Conservation (phyloP, 345 rosid genomes). For the Populus pruinosa region DNA sequence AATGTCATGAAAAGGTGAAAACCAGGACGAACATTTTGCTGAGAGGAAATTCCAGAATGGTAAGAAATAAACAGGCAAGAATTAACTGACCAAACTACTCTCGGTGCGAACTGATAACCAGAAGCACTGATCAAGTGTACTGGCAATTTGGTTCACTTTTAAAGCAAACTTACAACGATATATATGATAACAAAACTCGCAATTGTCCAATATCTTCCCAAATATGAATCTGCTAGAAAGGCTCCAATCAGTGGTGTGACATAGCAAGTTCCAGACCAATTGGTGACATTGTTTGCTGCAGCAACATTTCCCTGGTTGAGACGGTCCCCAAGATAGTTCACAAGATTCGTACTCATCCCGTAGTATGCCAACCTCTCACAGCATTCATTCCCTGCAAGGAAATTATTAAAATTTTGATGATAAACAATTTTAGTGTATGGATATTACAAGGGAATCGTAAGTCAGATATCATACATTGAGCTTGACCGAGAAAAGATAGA, state of each 20-base stretch:
- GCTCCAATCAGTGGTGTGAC: conserved; percentile 87
- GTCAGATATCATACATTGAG: neutral
- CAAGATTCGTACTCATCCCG: conserved; percentile 98
- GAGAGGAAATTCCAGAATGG: neutral
- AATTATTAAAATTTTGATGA: neutral
- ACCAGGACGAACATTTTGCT: neutral
- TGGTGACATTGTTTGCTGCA: conserved; percentile 80
- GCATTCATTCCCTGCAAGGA: conserved; percentile 62
- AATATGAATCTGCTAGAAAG: conserved; percentile 86
- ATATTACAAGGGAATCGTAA: neutral
- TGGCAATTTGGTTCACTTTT: neutral
- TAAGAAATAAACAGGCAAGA: neutral
- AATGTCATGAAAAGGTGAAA: neutral
- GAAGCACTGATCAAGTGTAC: neutral
- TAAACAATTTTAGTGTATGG: neutral
- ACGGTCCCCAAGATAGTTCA: conserved; percentile 63
- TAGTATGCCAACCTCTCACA: conserved; percentile 97
- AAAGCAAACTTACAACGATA: conserved; percentile 55
- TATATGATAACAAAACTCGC: conserved; percentile 72
- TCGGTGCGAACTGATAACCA: neutral
- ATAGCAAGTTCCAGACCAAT: conserved; percentile 96
- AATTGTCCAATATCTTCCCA: conserved; percentile 90
- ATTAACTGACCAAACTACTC: neutral
- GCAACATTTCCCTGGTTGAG: conserved; percentile 67
- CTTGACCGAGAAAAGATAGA: neutral